Evolutionary conservation across 768 basidiomycete species (phyloP).

Genomic region (Boletales sp.): DNA sequence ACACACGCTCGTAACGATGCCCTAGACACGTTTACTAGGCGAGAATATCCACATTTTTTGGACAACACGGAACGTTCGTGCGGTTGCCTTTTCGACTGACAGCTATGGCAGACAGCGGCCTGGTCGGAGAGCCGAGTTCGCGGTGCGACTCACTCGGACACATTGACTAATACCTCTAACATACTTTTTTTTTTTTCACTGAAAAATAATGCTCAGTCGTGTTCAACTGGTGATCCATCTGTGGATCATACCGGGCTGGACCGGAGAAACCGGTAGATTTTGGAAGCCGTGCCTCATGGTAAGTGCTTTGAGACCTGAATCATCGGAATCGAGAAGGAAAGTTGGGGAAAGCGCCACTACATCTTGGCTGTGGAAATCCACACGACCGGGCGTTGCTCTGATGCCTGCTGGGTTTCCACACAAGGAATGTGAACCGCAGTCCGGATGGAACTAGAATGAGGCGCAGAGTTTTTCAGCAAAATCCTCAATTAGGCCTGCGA

Average conservation of each 20-base stretch:
- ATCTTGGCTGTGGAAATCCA: conserved; percentile 9
- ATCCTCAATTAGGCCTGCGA: conserved; percentile 6
- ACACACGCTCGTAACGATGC: background rate
- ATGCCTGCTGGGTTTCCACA: conserved; percentile 1
- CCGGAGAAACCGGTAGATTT: background rate
- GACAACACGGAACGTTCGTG: background rate
- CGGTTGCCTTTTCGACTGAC: background rate
- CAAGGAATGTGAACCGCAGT: conserved; percentile 5
- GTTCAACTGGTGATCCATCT: background rate
- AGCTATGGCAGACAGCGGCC: background rate
- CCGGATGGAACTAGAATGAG: background rate
- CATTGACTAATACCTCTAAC: background rate
- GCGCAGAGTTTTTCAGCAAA: conserved; percentile 1
- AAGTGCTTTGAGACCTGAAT: conserved; percentile 4
- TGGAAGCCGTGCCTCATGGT: conserved; percentile 3
- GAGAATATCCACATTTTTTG: background rate
- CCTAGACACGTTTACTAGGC: background rate
- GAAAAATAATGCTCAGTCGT: background rate
- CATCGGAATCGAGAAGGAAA: conserved; percentile 4
- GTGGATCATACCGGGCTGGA: background rate
- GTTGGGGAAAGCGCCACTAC: background rate
- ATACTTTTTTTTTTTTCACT: background rate
- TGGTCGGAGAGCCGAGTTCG: background rate
- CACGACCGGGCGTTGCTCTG: conserved; percentile 3
- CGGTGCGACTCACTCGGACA: background rate